A percentile compares a stretch with the other conserved stretches of the same genome.
phyloP scores from a whole-genome alignment of 305 asterid genomes.

The Vinca major region DNA sequence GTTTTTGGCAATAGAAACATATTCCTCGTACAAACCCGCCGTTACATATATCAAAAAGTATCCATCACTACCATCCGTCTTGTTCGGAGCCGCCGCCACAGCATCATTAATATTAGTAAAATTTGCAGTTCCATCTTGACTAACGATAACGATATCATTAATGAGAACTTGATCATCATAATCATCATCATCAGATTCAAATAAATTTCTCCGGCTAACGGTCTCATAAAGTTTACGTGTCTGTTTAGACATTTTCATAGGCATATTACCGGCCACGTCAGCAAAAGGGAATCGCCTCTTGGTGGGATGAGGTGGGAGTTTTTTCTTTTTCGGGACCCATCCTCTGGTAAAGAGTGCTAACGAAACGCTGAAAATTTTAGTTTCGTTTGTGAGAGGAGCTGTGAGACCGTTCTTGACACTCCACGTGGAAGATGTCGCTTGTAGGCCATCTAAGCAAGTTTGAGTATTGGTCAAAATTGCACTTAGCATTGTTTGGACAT shows the following conservation, averaged over 20 bases:
- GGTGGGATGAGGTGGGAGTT: neutral
- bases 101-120: slow-evolving; percentile 55
- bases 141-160: slow-evolving; percentile 42
- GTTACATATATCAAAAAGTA: slow-evolving; percentile 42
- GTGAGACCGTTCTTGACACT: slow-evolving; percentile 34
- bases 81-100: slow-evolving; percentile 44
- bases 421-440: slow-evolving; percentile 43
- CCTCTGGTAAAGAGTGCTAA: slow-evolving; percentile 49
- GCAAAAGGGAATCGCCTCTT: slow-evolving; percentile 17
- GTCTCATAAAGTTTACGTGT: slow-evolving; percentile 22
- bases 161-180: slow-evolving; percentile 24
- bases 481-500: slow-evolving; percentile 51
- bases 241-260: slow-evolving; percentile 32
- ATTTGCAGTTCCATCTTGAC: slow-evolving; percentile 48
- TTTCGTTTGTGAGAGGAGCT: slow-evolving; percentile 41
- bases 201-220: slow-evolving; percentile 33
- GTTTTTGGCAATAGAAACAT: slow-evolving; percentile 21
- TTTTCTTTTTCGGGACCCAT: slow-evolving; percentile 41
- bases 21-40: slow-evolving; percentile 28
- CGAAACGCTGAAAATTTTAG: slow-evolving; percentile 56
- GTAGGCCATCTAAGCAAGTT: slow-evolving; percentile 61
- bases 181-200: slow-evolving; percentile 20
- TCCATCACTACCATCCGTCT: slow-evolving; percentile 37
- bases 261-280: slow-evolving; percentile 26
- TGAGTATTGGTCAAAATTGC: slow-evolving; percentile 60